These are phyloP conservation scores for Colletotrichum sp. DNA, from an alignment of 2,329 filamentous ascomycete species.

Conservation along the genomic window DNA sequence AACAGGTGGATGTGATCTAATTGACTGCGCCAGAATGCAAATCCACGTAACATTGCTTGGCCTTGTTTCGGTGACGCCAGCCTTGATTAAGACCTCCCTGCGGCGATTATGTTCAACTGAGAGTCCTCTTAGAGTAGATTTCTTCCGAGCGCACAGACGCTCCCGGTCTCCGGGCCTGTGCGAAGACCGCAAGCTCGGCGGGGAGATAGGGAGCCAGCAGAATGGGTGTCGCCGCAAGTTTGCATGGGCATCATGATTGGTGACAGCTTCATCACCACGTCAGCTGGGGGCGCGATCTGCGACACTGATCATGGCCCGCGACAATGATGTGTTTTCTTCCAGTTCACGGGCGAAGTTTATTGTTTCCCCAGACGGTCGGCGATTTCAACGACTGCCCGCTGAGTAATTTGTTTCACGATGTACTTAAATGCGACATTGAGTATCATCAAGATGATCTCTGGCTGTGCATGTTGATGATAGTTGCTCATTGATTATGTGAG, in stretches of 20 bases:
- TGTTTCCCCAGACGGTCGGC: not conserved
- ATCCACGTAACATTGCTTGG: not conserved
- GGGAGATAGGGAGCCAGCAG: not conserved
- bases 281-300: not conserved
- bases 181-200: not conserved
- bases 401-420: not conserved
- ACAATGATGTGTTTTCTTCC: not conserved
- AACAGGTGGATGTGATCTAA: not conserved
- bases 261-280: not conserved
- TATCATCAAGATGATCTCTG: not conserved
- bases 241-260: not conserved
- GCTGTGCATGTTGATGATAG: not conserved
- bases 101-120: not conserved
- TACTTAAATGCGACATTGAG: not conserved
- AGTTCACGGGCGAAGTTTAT: not conserved
- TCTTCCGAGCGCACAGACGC: not conserved
- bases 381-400: not conserved
- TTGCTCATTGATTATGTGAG: not conserved
- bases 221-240: not conserved
- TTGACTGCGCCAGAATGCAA: not conserved
- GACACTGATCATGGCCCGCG: not conserved
- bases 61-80: not conserved
- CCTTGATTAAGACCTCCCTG: not conserved
- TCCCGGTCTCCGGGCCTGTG: accelerated
- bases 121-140: not conserved